Percentiles rank a stretch among this genome's conserved stretches.
Conservation (phyloP, 495 filamentous ascomycete genomes). For the Aspergillus bridgeri region DNA sequence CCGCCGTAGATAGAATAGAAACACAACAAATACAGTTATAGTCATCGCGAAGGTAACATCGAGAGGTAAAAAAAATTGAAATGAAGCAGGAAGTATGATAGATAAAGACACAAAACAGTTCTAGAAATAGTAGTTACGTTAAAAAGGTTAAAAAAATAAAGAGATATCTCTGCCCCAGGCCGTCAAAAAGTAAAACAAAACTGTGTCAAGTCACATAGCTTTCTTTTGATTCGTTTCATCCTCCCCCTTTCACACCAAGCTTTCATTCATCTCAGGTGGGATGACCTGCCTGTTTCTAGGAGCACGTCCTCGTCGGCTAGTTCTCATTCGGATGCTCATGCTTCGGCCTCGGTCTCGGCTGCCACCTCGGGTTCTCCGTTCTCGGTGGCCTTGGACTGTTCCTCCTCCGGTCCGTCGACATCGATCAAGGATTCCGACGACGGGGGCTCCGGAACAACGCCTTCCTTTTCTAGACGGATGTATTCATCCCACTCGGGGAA, state of each 20-base stretch:
- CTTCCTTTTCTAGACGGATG: slow-evolving; percentile 73
- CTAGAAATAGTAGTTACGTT: background rate
- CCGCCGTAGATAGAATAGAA: background rate
- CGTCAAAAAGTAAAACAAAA: background rate
- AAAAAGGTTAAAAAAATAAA: background rate
- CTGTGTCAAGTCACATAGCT: background rate
- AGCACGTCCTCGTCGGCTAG: too few relatives aligned
- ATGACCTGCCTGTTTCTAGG: background rate
- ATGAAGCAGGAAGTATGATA: slow-evolving; percentile 2
- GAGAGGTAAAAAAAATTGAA: background rate
- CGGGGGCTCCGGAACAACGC: slow-evolving; percentile 37
- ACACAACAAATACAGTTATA: background rate
- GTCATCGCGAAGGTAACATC: background rate
- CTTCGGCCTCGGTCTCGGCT: slow-evolving; percentile 22
- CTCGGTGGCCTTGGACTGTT: slow-evolving; percentile 26
- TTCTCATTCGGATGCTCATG: background rate
- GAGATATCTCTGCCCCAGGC: background rate
- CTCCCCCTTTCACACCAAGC: background rate
- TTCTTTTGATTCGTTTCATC: background rate
- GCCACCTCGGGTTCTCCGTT: slow-evolving; percentile 34
- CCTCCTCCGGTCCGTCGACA: slow-evolving; percentile 38
- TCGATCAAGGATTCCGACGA: slow-evolving; percentile 49
- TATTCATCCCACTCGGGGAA: slow-evolving; percentile 97
- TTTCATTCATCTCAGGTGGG: background rate
- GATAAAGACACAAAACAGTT: slow-evolving; percentile 6